Percentiles rank a stretch among this genome's conserved stretches.
Conservation (phyloP, 345 rosid species). For the Aquilaria yunnanensis region DNA sequence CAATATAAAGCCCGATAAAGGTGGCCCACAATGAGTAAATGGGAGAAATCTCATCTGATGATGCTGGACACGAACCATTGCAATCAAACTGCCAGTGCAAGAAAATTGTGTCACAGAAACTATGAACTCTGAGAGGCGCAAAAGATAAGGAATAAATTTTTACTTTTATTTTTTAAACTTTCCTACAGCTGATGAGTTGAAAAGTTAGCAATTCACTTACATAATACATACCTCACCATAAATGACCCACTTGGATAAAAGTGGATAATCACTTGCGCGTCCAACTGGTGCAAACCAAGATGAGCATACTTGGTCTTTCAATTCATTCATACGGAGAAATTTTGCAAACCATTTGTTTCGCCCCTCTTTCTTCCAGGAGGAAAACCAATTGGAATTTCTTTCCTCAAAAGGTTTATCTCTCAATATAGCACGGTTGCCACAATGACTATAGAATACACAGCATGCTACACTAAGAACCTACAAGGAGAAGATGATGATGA, state of each 20-base stretch:
- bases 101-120: neutral
- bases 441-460: constrained; percentile 91
- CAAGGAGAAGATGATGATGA: constrained; percentile 2
- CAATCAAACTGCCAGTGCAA: constrained; percentile 40
- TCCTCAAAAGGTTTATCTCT: constrained; percentile 41
- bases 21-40: constrained; percentile 95
- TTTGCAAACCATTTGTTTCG: constrained; percentile 56
- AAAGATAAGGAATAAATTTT: constrained; percentile 2
- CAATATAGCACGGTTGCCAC: constrained; percentile 77
- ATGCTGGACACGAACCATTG: constrained; percentile 49
- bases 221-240: constrained; percentile 65
- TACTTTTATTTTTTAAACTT: too few relatives aligned
- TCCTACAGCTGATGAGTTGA: too few relatives aligned
- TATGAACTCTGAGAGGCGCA: neutral
- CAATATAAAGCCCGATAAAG: constrained; percentile 89
- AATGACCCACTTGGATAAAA: constrained; percentile 87
- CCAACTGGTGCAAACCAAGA: constrained; percentile 99
- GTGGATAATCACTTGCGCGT: constrained; percentile 91
- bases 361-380: constrained; percentile 51
- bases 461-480: constrained; percentile 92
- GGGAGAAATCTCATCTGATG: constrained; percentile 86
- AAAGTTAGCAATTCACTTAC: too few relatives aligned
- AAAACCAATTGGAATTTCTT: constrained; percentile 56
- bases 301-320: constrained; percentile 84
- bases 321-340: constrained; percentile 63